These are phyloP conservation scores for Emmonsiellopsis sp. DNA, from an alignment of 2,329 filamentous ascomycete genomes.

Conservation along the genomic window DNA sequence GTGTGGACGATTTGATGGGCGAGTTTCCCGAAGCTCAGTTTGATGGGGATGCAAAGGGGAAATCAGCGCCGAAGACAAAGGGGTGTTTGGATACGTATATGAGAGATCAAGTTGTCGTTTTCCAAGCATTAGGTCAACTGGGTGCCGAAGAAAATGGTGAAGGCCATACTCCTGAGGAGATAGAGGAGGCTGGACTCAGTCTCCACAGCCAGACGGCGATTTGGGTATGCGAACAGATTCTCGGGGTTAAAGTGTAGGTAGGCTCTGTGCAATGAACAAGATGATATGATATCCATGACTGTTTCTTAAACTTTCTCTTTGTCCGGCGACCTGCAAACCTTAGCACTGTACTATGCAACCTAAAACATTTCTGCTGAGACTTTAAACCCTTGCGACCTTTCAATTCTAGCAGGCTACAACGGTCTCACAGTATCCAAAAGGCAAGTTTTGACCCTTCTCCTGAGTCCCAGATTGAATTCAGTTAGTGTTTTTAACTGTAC, in stretches of 20 bases:
- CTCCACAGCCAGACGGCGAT: constrained; percentile 36
- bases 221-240: constrained; percentile 35
- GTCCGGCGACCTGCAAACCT: no score
- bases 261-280: not conserved
- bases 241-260: constrained; percentile 15
- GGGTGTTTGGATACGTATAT: constrained; percentile 46
- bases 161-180: constrained; percentile 12
- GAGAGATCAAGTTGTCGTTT: constrained; percentile 52
- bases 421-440: no score
- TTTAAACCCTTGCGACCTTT: no score
- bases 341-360: no score
- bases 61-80: constrained; percentile 1
- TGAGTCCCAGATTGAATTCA: no score
- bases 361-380: no score
- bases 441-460: no score
- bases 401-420: no score
- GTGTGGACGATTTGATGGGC: constrained; percentile 34
- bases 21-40: constrained; percentile 36
- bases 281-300: not conserved
- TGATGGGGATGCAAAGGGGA: not conserved
- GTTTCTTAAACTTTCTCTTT: no score
- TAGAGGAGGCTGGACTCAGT: constrained; percentile 22
- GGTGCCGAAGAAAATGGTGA: constrained; percentile 9
- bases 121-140: constrained; percentile 45
- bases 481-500: no score